These are phyloP conservation scores for Thozetella sp. DNA, from an alignment of 495 filamentous ascomycete genomes.

Conservation along the genomic window DNA sequence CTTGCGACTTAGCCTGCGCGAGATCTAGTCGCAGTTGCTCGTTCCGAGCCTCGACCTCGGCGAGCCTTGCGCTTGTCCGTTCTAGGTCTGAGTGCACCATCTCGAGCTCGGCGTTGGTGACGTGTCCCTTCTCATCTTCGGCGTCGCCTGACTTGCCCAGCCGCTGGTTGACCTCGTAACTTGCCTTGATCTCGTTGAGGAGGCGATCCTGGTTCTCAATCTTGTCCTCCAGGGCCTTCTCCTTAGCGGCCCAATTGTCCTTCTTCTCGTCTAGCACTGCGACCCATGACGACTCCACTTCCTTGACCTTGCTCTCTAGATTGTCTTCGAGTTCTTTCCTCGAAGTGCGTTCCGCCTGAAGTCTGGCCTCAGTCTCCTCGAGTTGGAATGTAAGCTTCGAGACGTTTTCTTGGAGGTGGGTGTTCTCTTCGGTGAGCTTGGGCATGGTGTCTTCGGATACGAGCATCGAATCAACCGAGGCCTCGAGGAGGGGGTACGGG, in stretches of 20 bases:
- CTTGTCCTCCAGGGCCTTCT: conserved; percentile 89
- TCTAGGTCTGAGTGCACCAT: conserved; percentile 91
- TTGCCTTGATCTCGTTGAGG: conserved; percentile 93
- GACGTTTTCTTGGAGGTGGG: conserved; percentile 80
- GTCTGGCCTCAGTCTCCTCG: conserved; percentile 76
- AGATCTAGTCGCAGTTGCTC: conserved; percentile 90
- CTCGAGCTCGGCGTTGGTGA: conserved; percentile 88
- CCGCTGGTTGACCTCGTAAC: conserved; percentile 93
- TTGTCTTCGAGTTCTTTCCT: conserved; percentile 75
- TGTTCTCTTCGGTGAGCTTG: conserved; percentile 82
- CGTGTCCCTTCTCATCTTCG: conserved; percentile 57
- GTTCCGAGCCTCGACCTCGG: conserved; percentile 91
- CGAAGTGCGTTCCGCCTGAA: conserved; percentile 73
- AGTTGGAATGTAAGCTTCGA: conserved; percentile 85
- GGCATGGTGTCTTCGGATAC: conserved; percentile 89
- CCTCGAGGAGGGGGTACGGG: conserved; percentile 94
- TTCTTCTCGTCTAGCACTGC: conserved; percentile 93
- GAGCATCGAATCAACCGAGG: conserved; percentile 90
- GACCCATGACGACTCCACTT: conserved; percentile 87
- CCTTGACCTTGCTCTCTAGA: conserved; percentile 76
- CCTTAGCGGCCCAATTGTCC: conserved; percentile 95
- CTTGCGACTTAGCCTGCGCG: conserved; percentile 80
- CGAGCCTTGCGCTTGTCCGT: conserved; percentile 81
- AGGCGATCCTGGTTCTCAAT: conserved; percentile 91
- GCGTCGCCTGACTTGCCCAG: conserved; percentile 70